Conservation (phyloP, 2,329 filamentous ascomycete genomes). For the Sporothrix luriei region DNA sequence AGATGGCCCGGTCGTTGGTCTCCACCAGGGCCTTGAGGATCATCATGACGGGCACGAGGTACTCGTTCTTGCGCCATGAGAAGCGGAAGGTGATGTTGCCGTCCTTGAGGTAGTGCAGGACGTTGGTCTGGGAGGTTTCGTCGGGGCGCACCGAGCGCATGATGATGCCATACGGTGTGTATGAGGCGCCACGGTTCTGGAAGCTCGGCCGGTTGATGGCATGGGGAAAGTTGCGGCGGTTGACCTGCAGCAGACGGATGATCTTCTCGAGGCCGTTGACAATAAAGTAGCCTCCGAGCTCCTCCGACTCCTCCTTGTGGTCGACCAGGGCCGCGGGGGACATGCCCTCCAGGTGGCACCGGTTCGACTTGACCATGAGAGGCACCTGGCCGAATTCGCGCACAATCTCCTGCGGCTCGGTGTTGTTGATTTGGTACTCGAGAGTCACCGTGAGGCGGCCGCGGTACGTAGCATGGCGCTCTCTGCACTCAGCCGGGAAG, state of each 20-base stretch:
- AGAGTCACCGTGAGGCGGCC: slow-evolving; percentile 81
- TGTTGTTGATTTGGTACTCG: slow-evolving; percentile 84
- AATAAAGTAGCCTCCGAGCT: slow-evolving; percentile 94
- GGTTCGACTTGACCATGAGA: slow-evolving; percentile 92
- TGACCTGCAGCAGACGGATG: slow-evolving; percentile 87
- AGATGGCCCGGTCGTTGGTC: slow-evolving; percentile 95
- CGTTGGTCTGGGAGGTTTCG: slow-evolving; percentile 96
- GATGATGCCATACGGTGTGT: slow-evolving; percentile 88
- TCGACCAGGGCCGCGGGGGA: slow-evolving; percentile 80
- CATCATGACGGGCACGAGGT: slow-evolving; percentile 95
- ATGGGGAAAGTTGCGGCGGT: slow-evolving; percentile 91
- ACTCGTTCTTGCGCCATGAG: slow-evolving; percentile 97
- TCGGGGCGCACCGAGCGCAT: slow-evolving; percentile 93
- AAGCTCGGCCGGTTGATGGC: slow-evolving; percentile 92
- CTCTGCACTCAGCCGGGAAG: slow-evolving; percentile 88
- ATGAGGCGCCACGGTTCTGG: slow-evolving; percentile 79
- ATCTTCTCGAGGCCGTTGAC: slow-evolving; percentile 98
- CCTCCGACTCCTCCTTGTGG: slow-evolving; percentile 92
- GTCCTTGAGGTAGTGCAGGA: slow-evolving; percentile 91
- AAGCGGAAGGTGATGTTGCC: slow-evolving; percentile 97
- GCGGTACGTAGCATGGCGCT: slow-evolving; percentile 88
- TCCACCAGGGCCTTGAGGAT: slow-evolving; percentile 91
- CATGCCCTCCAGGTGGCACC: slow-evolving; percentile 85
- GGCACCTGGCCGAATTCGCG: slow-evolving; percentile 87
- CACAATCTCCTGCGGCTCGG: slow-evolving; percentile 77